Evolutionary conservation across 2,329 filamentous ascomycete species (phyloP), one percentile per base, ranked within the genome.

Genomic region (Mollisia scopiformis): DNA sequence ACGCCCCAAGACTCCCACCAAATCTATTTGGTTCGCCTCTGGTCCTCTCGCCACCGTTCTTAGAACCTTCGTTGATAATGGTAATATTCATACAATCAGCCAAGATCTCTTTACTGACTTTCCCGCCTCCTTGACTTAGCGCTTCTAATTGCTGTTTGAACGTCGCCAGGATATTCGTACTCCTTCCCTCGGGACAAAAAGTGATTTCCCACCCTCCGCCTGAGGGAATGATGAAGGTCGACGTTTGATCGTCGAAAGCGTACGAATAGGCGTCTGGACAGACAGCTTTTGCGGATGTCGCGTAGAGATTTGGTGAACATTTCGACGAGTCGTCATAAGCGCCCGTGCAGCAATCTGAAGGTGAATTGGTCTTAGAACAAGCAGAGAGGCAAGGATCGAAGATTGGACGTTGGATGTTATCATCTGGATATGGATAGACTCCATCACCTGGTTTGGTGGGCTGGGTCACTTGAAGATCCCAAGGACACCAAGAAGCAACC

Each of bases 261-360:
- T 85, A 96, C 70, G 88, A 92, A 76, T 95, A 96, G 2, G 91
- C 91, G 75, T 96, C 92, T 0, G 92, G 91, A 72, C 92, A 96
- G 13, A 94, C 82, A 3, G 76, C 77, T 78, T 96, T 95, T 56
- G 90, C 89, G 11, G 80, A 80, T 61, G 79, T 84, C 66, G 88
- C 87, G 77, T 93, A 95, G 41, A 84, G 76, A 54, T 87, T 87
- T 2, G 89, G 87, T 61, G 81, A 78, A 77, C 91, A 95, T 52
- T 80, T 79, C 25, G 82, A 78, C 2, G 89, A 83, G 39, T 82
- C 82, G 69, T 88, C 80, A 75, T 89, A 90, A 13, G 82, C 75
- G 47, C 90, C 91, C 16, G 87, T 88, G 75, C 92, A 95, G 77
- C 92, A 96, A 73, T 94, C 90, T 67, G 82, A 76, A 25, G 88